Base-by-base conservation (phyloP, 257 asterid genomes). In the Cynanchum wilfordii region DNA sequence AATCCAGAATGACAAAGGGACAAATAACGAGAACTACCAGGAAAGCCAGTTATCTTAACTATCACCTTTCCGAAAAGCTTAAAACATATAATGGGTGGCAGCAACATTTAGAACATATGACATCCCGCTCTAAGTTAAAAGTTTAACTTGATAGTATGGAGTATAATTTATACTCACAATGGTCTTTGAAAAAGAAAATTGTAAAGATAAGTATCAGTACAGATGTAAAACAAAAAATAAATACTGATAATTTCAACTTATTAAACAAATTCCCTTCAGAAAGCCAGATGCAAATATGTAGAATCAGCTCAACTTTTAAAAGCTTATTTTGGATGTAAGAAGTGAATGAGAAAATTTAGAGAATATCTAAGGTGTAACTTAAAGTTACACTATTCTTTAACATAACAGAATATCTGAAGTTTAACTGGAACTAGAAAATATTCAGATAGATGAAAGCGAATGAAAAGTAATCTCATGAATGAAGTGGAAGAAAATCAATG, bases 1-100 rank as follows among this genome's bases (percentile, higher is more conserved):
- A 19, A 77, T 65, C 51, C 42, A 67, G 68, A 68, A n/a, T 75
- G 58, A 73, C 42, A 67, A 78, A 51, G 54, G 58, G 44, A 33
- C 16, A 19, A 2, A 64, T 17, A 15, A 36, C 16, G 49, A 13
- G 10, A 73, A 22, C 40, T 22, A 63, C 24, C 24, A 10, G 56
- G 29, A 13, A 59, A 3, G 44, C 19, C 69, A 10, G 52, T 22
- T 15, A 64, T 65, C 57, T 51, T n/a, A 54, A 20, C 27, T 20
- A 20, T 20, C 59, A 54, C 27, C 27, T 54, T 25, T 5, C 10
- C 3, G 0, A 54, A 54, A 52, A 54, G 12, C 27, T 20, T 54
- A 54, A 54, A 54, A 20, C 27, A 5, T 5, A 50, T 54, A 54
- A 52, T 19, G 27, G 59, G 25, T 20, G 25, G 59, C 59, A 54